Conservation (phyloP, 2,329 filamentous ascomycete species). For the Pseudogymnoascus pannorum region DNA sequence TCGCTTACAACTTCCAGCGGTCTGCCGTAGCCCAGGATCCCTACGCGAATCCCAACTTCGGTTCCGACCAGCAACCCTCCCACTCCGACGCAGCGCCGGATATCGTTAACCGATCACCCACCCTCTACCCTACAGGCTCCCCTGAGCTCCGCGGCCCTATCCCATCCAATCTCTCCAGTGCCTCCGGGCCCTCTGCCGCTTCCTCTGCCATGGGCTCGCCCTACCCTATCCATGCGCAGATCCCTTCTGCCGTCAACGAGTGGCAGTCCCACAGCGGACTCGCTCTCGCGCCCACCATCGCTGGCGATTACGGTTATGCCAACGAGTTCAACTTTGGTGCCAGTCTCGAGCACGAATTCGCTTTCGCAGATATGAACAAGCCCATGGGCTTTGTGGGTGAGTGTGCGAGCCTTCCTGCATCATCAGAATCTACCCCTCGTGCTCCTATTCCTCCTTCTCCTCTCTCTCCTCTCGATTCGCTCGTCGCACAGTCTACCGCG, state of each 20-base stretch:
- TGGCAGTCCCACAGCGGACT: slow-evolving; percentile 24
- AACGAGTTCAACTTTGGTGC: slow-evolving; percentile 26
- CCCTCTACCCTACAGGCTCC: slow-evolving; percentile 16
- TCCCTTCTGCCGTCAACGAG: slow-evolving; percentile 22
- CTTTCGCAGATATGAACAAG: slow-evolving; percentile 35
- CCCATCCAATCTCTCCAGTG: slow-evolving; percentile 28
- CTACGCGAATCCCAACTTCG: not conserved
- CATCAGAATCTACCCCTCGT: not conserved
- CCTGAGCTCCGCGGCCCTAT: slow-evolving; percentile 23
- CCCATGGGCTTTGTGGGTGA: slow-evolving; percentile 39
- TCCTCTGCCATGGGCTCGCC: slow-evolving; percentile 30
- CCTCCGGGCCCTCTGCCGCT: slow-evolving; percentile 26
- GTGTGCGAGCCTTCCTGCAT: slow-evolving; percentile 32
- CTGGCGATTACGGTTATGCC: slow-evolving; percentile 23
- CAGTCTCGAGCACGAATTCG: slow-evolving; percentile 30
- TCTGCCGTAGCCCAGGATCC: not conserved
- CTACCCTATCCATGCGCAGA: slow-evolving; percentile 24
- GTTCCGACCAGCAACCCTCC: not conserved
- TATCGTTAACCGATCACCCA: not conserved
- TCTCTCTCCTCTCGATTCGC: not conserved
- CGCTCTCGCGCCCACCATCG: slow-evolving; percentile 27
- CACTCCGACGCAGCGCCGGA: not conserved
- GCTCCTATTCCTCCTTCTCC: not conserved
- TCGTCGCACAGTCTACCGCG: not conserved
- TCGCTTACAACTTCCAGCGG: slow-evolving; percentile 6